A percentile compares a stretch with the other conserved stretches of the same genome.
These are phyloP conservation scores for Straminergon stramineum DNA, from an alignment of 225 moss, liverwort and hornwort species.

Conservation along the genomic window DNA sequence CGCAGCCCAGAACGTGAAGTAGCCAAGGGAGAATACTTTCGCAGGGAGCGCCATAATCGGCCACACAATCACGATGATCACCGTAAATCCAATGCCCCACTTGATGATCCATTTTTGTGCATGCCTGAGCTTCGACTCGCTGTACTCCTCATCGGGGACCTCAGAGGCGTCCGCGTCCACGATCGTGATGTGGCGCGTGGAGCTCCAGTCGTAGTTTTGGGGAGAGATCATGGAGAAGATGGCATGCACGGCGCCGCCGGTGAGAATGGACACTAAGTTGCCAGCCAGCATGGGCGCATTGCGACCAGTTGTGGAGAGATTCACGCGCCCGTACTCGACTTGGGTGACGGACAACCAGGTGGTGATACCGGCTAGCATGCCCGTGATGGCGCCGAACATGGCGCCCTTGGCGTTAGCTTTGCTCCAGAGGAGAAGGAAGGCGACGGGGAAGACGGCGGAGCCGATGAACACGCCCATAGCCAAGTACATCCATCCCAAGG, in stretches of 20 bases:
- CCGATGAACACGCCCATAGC: constrained; percentile 98
- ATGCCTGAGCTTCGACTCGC: constrained; percentile 56
- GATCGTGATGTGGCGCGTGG: constrained; percentile 63
- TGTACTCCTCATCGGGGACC: constrained; percentile 68
- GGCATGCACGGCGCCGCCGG: constrained; percentile 69
- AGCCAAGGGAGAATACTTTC: constrained; percentile 62
- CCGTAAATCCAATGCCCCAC: constrained; percentile 71
- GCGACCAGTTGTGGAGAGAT: constrained; percentile 61
- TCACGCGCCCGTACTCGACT: constrained; percentile 55
- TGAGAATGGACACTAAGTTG: constrained; percentile 86
- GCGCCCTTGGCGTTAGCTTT: constrained; percentile 76
- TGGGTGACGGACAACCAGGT: constrained; percentile 69
- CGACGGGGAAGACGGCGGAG: constrained; percentile 87
- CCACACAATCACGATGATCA: constrained; percentile 79
- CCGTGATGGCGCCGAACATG: constrained; percentile 38
- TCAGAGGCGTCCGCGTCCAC: constrained; percentile 53
- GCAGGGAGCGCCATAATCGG: constrained; percentile 76
- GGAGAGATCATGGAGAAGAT: constrained; percentile 40
- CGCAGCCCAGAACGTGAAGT: constrained; percentile 90
- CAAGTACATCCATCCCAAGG: constrained; percentile 92
- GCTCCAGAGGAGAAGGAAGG: constrained; percentile 84
- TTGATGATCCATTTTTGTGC: constrained; percentile 81
- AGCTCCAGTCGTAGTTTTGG: constrained; percentile 78
- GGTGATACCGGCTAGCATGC: constrained; percentile 33
- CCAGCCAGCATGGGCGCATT: constrained; percentile 91